Evolutionary conservation across 495 filamentous ascomycete genomes (phyloP).

Genomic region (Mytilinidion resinicola): DNA sequence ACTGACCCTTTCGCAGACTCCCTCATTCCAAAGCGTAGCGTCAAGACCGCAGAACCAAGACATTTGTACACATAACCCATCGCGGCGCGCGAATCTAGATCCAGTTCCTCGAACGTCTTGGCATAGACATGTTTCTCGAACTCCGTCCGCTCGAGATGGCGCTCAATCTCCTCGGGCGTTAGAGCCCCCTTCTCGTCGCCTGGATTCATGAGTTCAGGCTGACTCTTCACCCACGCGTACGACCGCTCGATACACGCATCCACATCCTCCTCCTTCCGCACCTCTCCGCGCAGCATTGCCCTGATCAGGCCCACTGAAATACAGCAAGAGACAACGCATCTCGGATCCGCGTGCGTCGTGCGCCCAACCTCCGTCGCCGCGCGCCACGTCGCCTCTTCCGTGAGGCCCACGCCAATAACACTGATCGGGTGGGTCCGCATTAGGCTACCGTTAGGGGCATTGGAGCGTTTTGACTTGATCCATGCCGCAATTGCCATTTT

Average conservation of each 20-base stretch:
- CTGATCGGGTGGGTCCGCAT: conserved; percentile 46
- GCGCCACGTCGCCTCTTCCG: conserved; percentile 34
- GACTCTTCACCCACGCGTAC: conserved; percentile 27
- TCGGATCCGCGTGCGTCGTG: conserved; percentile 43
- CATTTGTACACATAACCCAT: conserved; percentile 50
- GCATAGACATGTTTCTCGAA: conserved; percentile 34
- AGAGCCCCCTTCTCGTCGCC: conserved; percentile 12
- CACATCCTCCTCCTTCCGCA: conserved; percentile 33
- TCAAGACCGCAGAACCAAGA: conserved; percentile 38
- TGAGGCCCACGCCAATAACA: conserved; percentile 33
- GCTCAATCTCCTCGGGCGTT: background rate
- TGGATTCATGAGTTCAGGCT: conserved; percentile 20
- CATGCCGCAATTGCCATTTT: conserved; percentile 34
- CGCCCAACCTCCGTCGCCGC: conserved; percentile 26
- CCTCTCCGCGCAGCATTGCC: conserved; percentile 40
- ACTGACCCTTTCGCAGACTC: conserved; percentile 2
- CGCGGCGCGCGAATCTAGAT: conserved; percentile 34
- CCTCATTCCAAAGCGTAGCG: conserved; percentile 36
- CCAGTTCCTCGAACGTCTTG: conserved; percentile 29
- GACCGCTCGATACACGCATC: conserved; percentile 32
- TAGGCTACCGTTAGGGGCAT: conserved; percentile 45
- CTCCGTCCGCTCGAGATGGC: conserved; percentile 34
- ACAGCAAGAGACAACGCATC: conserved; percentile 43
- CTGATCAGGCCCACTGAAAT: conserved; percentile 39
- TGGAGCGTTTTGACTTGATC: conserved; percentile 28